Evolutionary conservation across 2,329 filamentous ascomycete genomes (phyloP).

Genomic region (Pseudogymnoascus sp.): DNA sequence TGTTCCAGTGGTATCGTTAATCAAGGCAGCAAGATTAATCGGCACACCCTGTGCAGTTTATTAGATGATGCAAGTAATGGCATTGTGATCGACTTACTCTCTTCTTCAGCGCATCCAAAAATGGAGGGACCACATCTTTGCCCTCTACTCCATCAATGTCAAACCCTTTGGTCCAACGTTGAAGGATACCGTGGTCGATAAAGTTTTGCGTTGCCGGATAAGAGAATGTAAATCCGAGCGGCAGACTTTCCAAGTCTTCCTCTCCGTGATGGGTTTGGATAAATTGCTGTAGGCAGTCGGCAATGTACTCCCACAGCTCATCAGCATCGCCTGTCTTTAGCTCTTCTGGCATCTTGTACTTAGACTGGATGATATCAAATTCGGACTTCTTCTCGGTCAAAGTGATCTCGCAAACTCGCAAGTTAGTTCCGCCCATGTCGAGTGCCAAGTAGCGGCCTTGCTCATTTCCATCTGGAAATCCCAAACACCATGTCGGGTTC

Average conservation of each 20-base stretch:
- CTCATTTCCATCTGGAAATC: slow-evolving; percentile 77
- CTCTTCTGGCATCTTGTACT: slow-evolving; percentile 90
- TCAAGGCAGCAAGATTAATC: slow-evolving; percentile 84
- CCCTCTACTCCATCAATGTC: slow-evolving; percentile 90
- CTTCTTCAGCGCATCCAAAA: slow-evolving; percentile 67
- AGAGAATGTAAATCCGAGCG: slow-evolving; percentile 91
- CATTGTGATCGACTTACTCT: slow-evolving; percentile 41
- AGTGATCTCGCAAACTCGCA: slow-evolving; percentile 88
- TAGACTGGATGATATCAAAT: slow-evolving; percentile 91
- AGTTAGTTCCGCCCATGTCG: slow-evolving; percentile 93
- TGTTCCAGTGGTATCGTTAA: slow-evolving; percentile 97
- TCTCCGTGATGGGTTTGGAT: slow-evolving; percentile 75
- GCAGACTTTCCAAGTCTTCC: slow-evolving; percentile 53
- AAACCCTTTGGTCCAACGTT: slow-evolving; percentile 96
- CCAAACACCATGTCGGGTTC: slow-evolving; percentile 96
- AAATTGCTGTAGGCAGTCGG: slow-evolving; percentile 85
- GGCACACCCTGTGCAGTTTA: slow-evolving; percentile 59
- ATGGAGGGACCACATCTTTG: slow-evolving; percentile 78
- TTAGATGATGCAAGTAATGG: slow-evolving; percentile 15
- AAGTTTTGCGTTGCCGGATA: slow-evolving; percentile 90
- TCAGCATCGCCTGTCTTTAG: slow-evolving; percentile 77
- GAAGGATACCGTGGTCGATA: slow-evolving; percentile 84
- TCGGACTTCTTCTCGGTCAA: slow-evolving; percentile 80
- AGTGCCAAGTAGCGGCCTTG: slow-evolving; percentile 80
- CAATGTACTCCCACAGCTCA: slow-evolving; percentile 90